A percentile compares a stretch with the other conserved stretches of the same genome.
Conservation (phyloP, 2,329 filamentous ascomycete species). For the Cylindrodendrum hubeiense region DNA sequence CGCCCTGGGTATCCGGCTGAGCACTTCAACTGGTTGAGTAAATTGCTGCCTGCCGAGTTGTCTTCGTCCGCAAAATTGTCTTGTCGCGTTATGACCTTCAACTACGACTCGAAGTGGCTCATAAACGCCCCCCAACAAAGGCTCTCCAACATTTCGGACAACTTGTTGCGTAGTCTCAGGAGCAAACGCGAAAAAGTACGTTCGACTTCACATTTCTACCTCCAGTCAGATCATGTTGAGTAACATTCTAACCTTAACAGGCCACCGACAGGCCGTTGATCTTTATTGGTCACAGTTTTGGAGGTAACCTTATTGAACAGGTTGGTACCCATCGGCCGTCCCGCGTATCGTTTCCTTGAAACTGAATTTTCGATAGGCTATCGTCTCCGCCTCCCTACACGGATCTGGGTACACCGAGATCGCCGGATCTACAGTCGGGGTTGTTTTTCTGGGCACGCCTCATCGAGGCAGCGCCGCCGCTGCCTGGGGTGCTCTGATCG, state of each 20-base stretch:
- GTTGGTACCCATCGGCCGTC: neutral
- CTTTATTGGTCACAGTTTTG: neutral
- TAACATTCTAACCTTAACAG: neutral
- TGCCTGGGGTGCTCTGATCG: neutral
- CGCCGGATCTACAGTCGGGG: neutral
- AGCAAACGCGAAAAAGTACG: neutral
- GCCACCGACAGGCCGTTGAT: neutral
- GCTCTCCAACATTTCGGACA: slow-evolving; percentile 2
- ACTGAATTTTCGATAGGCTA: neutral
- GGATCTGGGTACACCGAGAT: neutral
- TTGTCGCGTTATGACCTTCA: neutral
- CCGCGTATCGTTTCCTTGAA: neutral
- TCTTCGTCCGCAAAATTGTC: neutral
- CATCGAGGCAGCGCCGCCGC: neutral
- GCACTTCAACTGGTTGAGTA: neutral
- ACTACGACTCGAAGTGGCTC: neutral
- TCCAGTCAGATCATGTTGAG: neutral
- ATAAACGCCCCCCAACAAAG: neutral
- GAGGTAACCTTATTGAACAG: slow-evolving; percentile 1
- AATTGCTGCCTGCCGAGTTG: neutral
- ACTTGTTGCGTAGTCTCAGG: neutral
- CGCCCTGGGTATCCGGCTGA: neutral
- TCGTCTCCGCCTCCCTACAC: neutral
- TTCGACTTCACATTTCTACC: neutral
- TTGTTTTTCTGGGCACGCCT: neutral